Evolutionary conservation across 1,139 yeast genomes (phyloP).

Genomic region (Hansenula lynferdii): DNA sequence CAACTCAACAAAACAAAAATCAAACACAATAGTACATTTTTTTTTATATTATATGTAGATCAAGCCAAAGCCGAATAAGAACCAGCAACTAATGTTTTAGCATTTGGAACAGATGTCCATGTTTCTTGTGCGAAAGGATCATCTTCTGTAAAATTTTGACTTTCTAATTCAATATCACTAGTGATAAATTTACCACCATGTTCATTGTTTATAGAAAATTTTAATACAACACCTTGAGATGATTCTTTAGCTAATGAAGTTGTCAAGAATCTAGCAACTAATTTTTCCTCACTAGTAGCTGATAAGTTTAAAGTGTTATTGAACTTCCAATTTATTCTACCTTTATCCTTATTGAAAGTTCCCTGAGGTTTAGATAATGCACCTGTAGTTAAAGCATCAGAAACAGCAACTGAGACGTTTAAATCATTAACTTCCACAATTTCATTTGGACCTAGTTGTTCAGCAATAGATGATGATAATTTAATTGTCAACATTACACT

Average conservation of each 20-base stretch:
- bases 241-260: conserved; percentile 58
- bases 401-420: conserved; percentile 61
- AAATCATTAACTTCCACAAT: conserved; percentile 48
- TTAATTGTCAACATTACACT: conserved; percentile 74
- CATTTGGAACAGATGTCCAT: conserved; percentile 28
- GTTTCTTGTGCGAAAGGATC: conserved; percentile 31
- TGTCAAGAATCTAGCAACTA: conserved; percentile 70
- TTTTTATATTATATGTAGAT: too few relatives aligned
- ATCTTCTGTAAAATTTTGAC: conserved; percentile 29
- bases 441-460: conserved; percentile 25
- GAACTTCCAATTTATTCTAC: conserved; percentile 82
- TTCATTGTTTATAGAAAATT: conserved; percentile 41
- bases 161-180: conserved; percentile 25
- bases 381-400: conserved; percentile 45
- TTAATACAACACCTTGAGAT: conserved; percentile 64
- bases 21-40: too few relatives aligned
- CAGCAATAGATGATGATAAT: conserved; percentile 46
- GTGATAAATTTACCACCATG: conserved; percentile 23
- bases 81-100: conserved; percentile 31
- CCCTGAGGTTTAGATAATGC: conserved; percentile 93
- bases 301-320: conserved; percentile 42
- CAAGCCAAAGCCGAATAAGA: conserved; percentile 27
- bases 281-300: conserved; percentile 44
- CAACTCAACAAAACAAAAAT: too few relatives aligned
- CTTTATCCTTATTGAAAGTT: conserved; percentile 77